Evolutionary conservation across 23 red algal species (phyloP).

Genomic region (Gracilaria gracilis): DNA sequence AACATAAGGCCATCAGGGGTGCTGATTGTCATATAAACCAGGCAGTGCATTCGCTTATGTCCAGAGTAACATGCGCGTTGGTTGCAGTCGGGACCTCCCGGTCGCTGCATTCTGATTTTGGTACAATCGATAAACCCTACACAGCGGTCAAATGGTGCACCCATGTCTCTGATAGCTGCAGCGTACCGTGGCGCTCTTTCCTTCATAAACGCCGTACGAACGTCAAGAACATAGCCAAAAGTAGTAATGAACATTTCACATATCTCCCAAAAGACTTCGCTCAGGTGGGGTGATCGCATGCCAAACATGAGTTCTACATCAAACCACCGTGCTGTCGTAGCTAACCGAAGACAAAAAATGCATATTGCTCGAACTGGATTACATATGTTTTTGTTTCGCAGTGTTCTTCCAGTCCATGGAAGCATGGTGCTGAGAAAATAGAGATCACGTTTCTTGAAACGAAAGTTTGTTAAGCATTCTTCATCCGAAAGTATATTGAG

Average conservation of each 20-base stretch:
- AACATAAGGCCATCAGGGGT: constrained; percentile 62
- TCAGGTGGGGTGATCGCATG: not conserved
- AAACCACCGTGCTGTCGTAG: not conserved
- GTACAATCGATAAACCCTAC: constrained; percentile 39
- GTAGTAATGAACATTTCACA: not conserved
- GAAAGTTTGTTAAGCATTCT: constrained; percentile 2
- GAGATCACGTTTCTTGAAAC: not conserved
- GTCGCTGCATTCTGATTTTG: constrained; percentile 22
- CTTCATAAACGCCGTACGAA: not conserved
- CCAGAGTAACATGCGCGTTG: constrained; percentile 41
- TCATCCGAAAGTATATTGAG: not conserved
- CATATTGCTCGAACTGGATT: constrained; percentile 8
- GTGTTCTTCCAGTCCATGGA: not conserved
- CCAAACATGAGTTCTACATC: constrained; percentile 25
- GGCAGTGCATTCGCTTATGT: constrained; percentile 24
- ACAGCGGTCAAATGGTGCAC: constrained; percentile 41
- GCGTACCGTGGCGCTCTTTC: constrained; percentile 10
- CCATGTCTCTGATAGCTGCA: constrained; percentile 3
- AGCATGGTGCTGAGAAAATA: not conserved
- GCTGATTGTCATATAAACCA: constrained; percentile 29
- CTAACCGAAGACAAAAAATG: not conserved
- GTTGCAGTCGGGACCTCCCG: not conserved
- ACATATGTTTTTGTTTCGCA: constrained; percentile 25
- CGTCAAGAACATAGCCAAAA: not conserved
- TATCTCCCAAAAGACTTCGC: constrained; percentile 41